These are phyloP conservation scores for Xanthoconium separans DNA, from an alignment of 1,284 basidiomycete species.

Conservation along the genomic window DNA sequence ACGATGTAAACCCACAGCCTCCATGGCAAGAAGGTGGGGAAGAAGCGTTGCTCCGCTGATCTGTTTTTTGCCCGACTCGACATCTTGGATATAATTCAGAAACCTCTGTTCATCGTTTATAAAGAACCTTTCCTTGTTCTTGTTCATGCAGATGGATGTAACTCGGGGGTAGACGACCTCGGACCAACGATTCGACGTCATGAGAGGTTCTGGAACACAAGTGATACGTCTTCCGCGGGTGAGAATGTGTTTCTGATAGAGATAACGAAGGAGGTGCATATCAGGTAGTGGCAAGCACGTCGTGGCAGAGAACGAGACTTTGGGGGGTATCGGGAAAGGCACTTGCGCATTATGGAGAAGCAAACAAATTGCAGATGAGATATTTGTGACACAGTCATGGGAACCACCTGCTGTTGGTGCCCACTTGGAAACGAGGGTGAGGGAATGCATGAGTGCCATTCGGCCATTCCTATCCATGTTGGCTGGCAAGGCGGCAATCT, in stretches of 20 bases:
- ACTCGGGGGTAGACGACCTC: conserved; percentile 57
- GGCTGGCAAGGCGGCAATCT: conserved; percentile 32
- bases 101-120: conserved; percentile 59
- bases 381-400: conserved; percentile 63
- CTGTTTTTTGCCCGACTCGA: conserved; percentile 50
- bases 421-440: conserved; percentile 68
- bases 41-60: conserved; percentile 64
- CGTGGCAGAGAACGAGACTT: conserved; percentile 26
- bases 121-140: conserved; percentile 52
- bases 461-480: conserved; percentile 34
- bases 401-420: conserved; percentile 57
- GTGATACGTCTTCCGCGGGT: conserved; percentile 50
- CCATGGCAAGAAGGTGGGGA: conserved; percentile 53
- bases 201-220: conserved; percentile 55
- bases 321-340: conserved; percentile 15
- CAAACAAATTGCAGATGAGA: conserved; percentile 58
- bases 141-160: conserved; percentile 58
- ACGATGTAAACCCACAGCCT: conserved; percentile 32
- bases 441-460: conserved; percentile 37
- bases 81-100: conserved; percentile 50
- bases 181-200: conserved; percentile 59
- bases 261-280: conserved; percentile 46
- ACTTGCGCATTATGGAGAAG: conserved; percentile 44
- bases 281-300: conserved; percentile 28
- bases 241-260: conserved; percentile 55